Conservation (phyloP, 306 rosid species). For the Sesbania bispinosa region DNA sequence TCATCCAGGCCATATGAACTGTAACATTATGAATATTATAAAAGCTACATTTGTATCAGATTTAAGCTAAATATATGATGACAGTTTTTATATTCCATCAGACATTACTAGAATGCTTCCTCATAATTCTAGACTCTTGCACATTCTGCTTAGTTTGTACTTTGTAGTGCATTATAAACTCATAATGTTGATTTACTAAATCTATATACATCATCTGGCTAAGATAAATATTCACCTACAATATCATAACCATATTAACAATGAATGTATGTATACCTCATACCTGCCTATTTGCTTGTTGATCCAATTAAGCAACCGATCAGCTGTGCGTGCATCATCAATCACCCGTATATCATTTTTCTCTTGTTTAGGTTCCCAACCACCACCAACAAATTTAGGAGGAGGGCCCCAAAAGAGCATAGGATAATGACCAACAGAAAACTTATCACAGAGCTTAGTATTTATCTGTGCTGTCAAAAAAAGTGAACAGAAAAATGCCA, state of each 20-base stretch:
- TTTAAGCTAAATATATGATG: conserved; percentile 6
- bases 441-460: conserved; percentile 86
- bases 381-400: conserved; percentile 67
- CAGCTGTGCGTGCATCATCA: conserved; percentile 74
- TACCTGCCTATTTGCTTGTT: conserved; percentile 88
- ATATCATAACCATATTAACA: conserved; percentile 1
- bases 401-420: conserved; percentile 96
- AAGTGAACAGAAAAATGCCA: conserved; percentile 42
- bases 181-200: not conserved
- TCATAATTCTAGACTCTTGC: not conserved
- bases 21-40: conserved; percentile 29
- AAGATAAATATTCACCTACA: conserved; percentile 2
- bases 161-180: not conserved
- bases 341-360: conserved; percentile 62
- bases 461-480: conserved; percentile 97
- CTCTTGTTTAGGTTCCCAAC: conserved; percentile 73
- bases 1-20: conserved; percentile 84
- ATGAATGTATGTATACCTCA: conserved; percentile 30
- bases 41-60: conserved; percentile 14
- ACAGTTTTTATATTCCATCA: conserved; percentile 10
- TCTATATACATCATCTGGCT: conserved; percentile 12
- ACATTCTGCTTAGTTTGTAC: conserved; percentile 1
- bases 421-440: conserved; percentile 87
- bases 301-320: conserved; percentile 77
- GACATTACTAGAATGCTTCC: not conserved